Base-by-base conservation (phyloP, 495 filamentous ascomycete genomes). In the Tetracladium setigerum region DNA sequence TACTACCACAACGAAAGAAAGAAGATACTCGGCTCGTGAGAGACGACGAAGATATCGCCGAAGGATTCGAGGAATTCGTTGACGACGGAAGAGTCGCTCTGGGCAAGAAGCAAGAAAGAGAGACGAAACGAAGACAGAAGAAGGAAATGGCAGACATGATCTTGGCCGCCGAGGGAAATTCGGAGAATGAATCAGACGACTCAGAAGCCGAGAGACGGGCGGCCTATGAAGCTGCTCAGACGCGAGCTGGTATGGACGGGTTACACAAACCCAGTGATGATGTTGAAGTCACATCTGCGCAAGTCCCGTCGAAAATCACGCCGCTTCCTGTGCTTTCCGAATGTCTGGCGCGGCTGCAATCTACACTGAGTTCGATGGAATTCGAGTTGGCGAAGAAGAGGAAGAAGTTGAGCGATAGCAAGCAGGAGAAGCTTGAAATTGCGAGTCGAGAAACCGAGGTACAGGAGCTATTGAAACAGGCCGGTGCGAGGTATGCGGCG, bases 11-110 rank as follows among this genome's bases (percentile, higher is more conserved):
- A 22, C 71, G 68, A n/a, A 68, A 67, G 49, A 80, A 74, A 56
- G 59, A 67, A 2, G 81, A 89, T 44, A 85, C 83, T 8, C 73
- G 92, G n/a, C 74, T 96, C 8, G 74, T 87, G 4, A 73, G 74
- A 19, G 89, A 95, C 43, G 91, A 96, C 58, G 92, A 97, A 59
- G 87, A 95, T 59, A 78, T 96, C n/a, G 83, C 82, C 27, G 92
- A 98, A 67, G 89, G 89, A 3, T 95, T 95, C 60, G 90, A 95
- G 44, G 88, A 95, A 48, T 95, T 86, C 53, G 83, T 91, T 13
- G 84, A 89, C 15, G 91, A 95, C 59, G 89, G 84, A 13, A 76
- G 76, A 24, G 78, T 95, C 10, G 74, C 86, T 2, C 73, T 97
- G 0, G 87, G 89, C 34, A 78, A 73, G 55, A 83, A 83, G 49